Percentiles rank a stretch among this genome's conserved stretches.
These are phyloP conservation scores for Hymenoscyphus scutula DNA, from an alignment of 2,329 filamentous ascomycete genomes.

Conservation along the genomic window DNA sequence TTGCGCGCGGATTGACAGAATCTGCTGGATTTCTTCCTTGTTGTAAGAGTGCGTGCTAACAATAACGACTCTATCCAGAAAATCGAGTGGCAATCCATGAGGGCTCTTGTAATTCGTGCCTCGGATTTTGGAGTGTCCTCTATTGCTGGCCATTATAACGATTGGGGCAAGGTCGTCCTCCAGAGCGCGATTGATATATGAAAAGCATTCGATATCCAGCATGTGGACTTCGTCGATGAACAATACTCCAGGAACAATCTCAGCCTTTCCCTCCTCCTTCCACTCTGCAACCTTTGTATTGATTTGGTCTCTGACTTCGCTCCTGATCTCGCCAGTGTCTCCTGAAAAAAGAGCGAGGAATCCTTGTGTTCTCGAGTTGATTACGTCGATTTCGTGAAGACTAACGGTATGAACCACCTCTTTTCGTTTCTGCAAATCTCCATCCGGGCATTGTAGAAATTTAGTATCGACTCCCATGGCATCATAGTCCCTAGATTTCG, in stretches of 20 bases:
- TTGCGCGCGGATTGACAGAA: conserved; percentile 85
- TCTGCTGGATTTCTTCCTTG: conserved; percentile 84
- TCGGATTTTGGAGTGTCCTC: conserved; percentile 85
- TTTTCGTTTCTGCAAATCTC: conserved; percentile 94
- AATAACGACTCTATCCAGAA: conserved; percentile 93
- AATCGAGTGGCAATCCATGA: conserved; percentile 91
- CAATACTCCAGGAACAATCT: conserved; percentile 93
- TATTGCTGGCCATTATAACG: conserved; percentile 99
- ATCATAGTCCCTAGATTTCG: conserved; percentile 94
- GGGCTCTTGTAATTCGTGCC: conserved; percentile 92
- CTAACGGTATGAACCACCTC: conserved; percentile 97
- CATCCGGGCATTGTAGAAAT: conserved; percentile 95
- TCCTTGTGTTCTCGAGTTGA: conserved; percentile 98
- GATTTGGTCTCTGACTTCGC: conserved; percentile 97
- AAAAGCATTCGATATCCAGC: conserved; percentile 99
- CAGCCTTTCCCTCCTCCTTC: conserved; percentile 99
- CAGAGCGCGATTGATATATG: conserved; percentile 94
- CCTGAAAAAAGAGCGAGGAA: conserved; percentile 97
- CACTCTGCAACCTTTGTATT: conserved; percentile 98
- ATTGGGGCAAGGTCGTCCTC: conserved; percentile 94
- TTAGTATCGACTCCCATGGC: conserved; percentile 98
- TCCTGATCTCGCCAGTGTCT: conserved; percentile 95
- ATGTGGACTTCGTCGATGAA: conserved; percentile 99
- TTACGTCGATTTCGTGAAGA: conserved; percentile 97
- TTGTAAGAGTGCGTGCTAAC: conserved; percentile 88